Evolutionary conservation across 2,329 filamentous ascomycete species (phyloP).

Genomic region (Dactylellina haptotyla): DNA sequence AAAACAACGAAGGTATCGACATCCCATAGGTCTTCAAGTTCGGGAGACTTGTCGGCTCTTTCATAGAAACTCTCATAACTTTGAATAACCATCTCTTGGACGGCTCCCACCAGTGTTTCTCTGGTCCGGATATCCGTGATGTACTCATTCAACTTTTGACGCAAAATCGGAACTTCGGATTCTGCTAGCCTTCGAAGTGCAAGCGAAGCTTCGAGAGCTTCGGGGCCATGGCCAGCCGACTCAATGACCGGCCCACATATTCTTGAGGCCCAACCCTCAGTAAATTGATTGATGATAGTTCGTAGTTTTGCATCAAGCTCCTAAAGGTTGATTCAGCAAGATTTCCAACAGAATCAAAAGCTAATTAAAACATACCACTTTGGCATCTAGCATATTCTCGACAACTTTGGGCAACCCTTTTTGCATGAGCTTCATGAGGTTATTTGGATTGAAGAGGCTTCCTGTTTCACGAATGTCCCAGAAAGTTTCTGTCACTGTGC

Average conservation of each 20-base stretch:
- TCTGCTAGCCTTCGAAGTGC: conserved; percentile 68
- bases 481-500: conserved; percentile 73
- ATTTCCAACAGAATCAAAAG: background rate
- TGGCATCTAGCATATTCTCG: conserved; percentile 77
- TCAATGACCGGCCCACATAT: conserved; percentile 67
- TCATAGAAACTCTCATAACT: conserved; percentile 74
- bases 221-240: conserved; percentile 59
- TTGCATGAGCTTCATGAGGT: conserved; percentile 70
- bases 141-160: conserved; percentile 70
- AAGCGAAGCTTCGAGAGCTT: conserved; percentile 62
- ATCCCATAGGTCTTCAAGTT: conserved; percentile 69
- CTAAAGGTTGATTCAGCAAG: conserved; percentile 31
- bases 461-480: conserved; percentile 74
- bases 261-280: conserved; percentile 67
- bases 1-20: conserved; percentile 73
- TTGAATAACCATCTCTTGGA: conserved; percentile 68
- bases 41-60: conserved; percentile 58
- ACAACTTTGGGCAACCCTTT: conserved; percentile 73
- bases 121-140: conserved; percentile 73
- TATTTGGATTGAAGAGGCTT: conserved; percentile 73
- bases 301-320: conserved; percentile 72
- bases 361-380: conserved; percentile 63
- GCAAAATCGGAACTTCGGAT: conserved; percentile 68
- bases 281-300: conserved; percentile 74
- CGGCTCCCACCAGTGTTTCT: conserved; percentile 73